Conservation (phyloP, 805 yeast genomes). For the Saturnispora sanitii region DNA sequence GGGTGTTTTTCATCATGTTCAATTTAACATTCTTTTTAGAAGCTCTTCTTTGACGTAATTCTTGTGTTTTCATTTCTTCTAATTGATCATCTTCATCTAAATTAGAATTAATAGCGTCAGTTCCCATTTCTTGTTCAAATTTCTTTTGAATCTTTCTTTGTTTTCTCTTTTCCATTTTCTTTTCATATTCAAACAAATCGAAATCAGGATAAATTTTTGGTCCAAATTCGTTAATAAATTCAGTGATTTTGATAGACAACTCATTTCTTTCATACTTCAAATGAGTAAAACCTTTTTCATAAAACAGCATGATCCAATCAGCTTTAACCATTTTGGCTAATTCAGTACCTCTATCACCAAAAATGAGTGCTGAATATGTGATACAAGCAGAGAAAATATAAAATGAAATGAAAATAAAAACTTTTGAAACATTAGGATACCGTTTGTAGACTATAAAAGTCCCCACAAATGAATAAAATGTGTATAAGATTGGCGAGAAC, state of each 20-base stretch:
- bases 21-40: constrained; percentile 19
- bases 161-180: constrained; percentile 27
- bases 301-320: constrained; percentile 52
- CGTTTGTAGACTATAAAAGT: constrained; percentile 27
- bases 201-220: constrained; percentile 84
- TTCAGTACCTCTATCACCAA: constrained; percentile 93
- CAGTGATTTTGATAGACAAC: constrained; percentile 67
- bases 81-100: constrained; percentile 34
- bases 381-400: constrained; percentile 61
- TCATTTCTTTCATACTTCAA: constrained; percentile 52
- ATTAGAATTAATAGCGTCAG: constrained; percentile 9
- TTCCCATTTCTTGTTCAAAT: constrained; percentile 11
- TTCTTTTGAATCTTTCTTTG: constrained; percentile 21
- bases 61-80: constrained; percentile 41
- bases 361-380: constrained; percentile 81
- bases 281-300: constrained; percentile 46
- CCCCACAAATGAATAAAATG: constrained; percentile 64
- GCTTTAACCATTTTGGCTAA: constrained; percentile 77
- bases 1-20: constrained; percentile 39
- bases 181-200: constrained; percentile 41
- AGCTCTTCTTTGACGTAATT: constrained; percentile 34
- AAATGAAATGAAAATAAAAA: constrained; percentile 32
- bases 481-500: constrained; percentile 77
- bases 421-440: constrained; percentile 15
- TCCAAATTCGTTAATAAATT: constrained; percentile 69